These are phyloP conservation scores for Mollisiaceae sp. DNA, from an alignment of 2,329 filamentous ascomycete genomes.

Conservation along the genomic window DNA sequence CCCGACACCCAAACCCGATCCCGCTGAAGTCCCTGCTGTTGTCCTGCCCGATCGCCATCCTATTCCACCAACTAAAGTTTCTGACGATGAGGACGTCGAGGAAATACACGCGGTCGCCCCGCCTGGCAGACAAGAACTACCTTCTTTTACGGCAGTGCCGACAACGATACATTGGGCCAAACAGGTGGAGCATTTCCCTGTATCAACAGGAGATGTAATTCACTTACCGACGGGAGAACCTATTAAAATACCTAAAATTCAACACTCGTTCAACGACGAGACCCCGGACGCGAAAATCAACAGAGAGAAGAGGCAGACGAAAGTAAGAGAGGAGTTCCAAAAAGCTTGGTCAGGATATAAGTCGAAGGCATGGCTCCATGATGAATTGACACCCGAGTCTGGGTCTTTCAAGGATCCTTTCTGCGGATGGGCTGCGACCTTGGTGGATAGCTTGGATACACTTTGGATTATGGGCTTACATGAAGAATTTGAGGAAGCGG, in stretches of 20 bases:
- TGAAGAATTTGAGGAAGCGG: slow-evolving; percentile 80
- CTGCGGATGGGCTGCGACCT: slow-evolving; percentile 86
- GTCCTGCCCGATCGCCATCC: slow-evolving; percentile 37
- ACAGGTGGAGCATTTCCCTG: slow-evolving; percentile 76
- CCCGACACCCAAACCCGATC: slow-evolving; percentile 10
- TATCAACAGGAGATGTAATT: slow-evolving; percentile 73
- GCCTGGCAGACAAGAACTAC: slow-evolving; percentile 38
- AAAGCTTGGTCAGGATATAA: slow-evolving; percentile 86
- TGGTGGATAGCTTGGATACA: slow-evolving; percentile 83
- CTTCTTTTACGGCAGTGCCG: slow-evolving; percentile 24
- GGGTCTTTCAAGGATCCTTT: slow-evolving; percentile 78
- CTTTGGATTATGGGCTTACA: slow-evolving; percentile 85
- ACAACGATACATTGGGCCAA: slow-evolving; percentile 72
- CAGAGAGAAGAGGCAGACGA: slow-evolving; percentile 66
- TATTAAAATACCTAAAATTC: slow-evolving; percentile 75
- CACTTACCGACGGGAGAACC: slow-evolving; percentile 74
- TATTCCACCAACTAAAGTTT: slow-evolving; percentile 26
- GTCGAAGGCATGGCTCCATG: slow-evolving; percentile 80
- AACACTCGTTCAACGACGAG: slow-evolving; percentile 74
- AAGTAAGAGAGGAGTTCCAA: slow-evolving; percentile 75
- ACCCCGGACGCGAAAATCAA: slow-evolving; percentile 61
- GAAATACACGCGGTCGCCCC: slow-evolving; percentile 38
- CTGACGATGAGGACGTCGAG: slow-evolving; percentile 24
- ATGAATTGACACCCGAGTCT: slow-evolving; percentile 79
- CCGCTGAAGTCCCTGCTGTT: slow-evolving; percentile 27